A percentile compares a stretch with the other conserved stretches of the same genome.
Evolutionary conservation across 2,329 filamentous ascomycete species (phyloP).

Genomic region (Fusarium tanahbumbuense): DNA sequence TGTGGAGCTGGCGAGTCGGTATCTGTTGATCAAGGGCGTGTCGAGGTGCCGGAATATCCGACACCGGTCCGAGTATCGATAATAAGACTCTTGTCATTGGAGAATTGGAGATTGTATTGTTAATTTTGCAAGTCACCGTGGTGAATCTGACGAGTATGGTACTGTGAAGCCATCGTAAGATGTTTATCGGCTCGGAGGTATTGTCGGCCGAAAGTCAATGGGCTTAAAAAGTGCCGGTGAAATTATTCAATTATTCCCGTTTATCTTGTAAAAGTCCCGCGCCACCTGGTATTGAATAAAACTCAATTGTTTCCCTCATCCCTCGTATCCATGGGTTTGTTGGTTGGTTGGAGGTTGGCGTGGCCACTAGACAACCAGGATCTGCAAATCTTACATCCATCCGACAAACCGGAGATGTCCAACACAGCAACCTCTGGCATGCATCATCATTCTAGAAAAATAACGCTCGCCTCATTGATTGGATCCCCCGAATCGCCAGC

Average conservation of each 20-base stretch:
- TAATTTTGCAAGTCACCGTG: neutral
- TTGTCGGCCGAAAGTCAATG: neutral
- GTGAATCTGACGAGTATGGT: neutral
- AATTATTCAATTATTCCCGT: constrained; percentile 10
- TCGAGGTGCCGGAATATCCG: constrained; percentile 14
- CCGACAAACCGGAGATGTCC: neutral
- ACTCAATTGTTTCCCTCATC: neutral
- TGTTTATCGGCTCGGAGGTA: constrained; percentile 5
- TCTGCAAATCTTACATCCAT: neutral
- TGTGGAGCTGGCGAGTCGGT: constrained; percentile 28
- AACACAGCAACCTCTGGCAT: neutral
- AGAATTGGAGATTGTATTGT: neutral
- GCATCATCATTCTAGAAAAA: constrained; percentile 17
- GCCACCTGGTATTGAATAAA: neutral
- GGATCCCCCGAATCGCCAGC: neutral
- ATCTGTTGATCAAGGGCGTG: constrained; percentile 18
- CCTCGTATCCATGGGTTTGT: neutral
- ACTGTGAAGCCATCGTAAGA: constrained; percentile 9
- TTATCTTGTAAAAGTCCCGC: neutral
- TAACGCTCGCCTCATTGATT: neutral
- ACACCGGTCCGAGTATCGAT: constrained; percentile 16
- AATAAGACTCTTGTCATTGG: constrained; percentile 11
- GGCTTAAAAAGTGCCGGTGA: neutral
- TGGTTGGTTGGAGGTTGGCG: neutral
- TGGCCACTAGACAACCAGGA: neutral